Conservation (phyloP, 495 filamentous ascomycete species). For the Ramalina intermedia region DNA sequence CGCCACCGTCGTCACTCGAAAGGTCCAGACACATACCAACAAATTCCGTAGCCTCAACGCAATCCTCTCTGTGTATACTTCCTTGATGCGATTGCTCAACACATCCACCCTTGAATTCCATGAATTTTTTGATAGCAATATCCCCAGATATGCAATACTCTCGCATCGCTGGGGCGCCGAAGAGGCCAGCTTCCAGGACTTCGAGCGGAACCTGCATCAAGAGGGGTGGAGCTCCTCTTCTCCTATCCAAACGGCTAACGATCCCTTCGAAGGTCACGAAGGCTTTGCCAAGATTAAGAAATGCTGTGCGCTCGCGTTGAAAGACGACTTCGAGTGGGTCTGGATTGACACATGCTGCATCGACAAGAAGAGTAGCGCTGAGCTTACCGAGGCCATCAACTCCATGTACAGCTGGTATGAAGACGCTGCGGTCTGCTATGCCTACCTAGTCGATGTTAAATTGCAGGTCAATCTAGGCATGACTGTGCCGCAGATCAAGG, state of each 20-base stretch:
- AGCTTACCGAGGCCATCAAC: constrained; percentile 21
- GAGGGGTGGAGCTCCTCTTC: no score
- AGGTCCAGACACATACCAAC: no score
- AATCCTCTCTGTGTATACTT: no score
- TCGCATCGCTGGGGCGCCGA: constrained; percentile 14
- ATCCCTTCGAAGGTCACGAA: neutral
- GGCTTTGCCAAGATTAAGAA: constrained; percentile 19
- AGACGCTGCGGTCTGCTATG: constrained; percentile 15
- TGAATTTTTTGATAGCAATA: neutral
- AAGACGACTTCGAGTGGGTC: constrained; percentile 15
- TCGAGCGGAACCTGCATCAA: neutral
- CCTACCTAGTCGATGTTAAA: constrained; percentile 16
- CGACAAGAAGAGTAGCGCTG: constrained; percentile 22
- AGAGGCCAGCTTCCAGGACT: constrained; percentile 21
- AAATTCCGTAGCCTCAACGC: no score
- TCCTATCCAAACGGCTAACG: neutral
- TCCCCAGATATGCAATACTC: constrained; percentile 18
- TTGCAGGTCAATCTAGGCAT: neutral
- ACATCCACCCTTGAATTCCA: constrained; percentile 3
- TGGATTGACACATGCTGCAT: constrained; percentile 29
- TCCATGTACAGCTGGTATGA: constrained; percentile 23
- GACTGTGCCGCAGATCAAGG: constrained; percentile 7
- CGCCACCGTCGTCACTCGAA: no score
- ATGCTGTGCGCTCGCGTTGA: constrained; percentile 12
- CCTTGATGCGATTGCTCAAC: constrained; percentile 7